Evolutionary conservation across 495 filamentous ascomycete genomes (phyloP).

Genomic region (Hypoxylon lienhwacheense): DNA sequence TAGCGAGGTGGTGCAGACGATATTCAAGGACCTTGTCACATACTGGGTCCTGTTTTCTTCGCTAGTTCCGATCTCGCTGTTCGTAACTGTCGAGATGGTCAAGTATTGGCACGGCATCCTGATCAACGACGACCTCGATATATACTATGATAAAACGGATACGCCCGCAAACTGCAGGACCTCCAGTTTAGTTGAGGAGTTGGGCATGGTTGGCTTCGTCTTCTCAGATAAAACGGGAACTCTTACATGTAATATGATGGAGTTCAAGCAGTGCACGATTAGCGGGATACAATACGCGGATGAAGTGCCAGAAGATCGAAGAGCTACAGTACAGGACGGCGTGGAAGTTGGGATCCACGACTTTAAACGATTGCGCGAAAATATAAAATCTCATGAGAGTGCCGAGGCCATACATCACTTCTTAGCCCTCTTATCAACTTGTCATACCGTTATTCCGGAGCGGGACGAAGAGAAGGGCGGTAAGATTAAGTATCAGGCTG

Average conservation of each 20-base stretch:
- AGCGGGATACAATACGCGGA: constrained; percentile 92
- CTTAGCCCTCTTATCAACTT: constrained; percentile 82
- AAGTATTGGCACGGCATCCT: constrained; percentile 97
- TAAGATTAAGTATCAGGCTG: constrained; percentile 94
- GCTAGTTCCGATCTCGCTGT: constrained; percentile 93
- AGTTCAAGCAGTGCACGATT: constrained; percentile 94
- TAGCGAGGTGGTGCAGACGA: constrained; percentile 67
- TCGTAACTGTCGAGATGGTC: constrained; percentile 96
- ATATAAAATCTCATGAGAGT: constrained; percentile 69
- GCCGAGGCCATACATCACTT: constrained; percentile 83
- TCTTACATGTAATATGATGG: constrained; percentile 99
- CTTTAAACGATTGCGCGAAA: constrained; percentile 75
- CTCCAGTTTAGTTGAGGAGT: constrained; percentile 92
- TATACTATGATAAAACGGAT: constrained; percentile 95
- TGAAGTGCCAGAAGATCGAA: constrained; percentile 87
- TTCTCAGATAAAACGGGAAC: constrained; percentile 99
- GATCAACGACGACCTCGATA: constrained; percentile 96
- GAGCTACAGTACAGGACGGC: constrained; percentile 74
- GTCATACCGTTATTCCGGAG: constrained; percentile 98
- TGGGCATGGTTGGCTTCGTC: constrained; percentile 98
- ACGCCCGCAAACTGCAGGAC: constrained; percentile 95
- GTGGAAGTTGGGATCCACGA: constrained; percentile 82
- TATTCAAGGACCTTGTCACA: constrained; percentile 93
- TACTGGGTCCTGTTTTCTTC: constrained; percentile 99
- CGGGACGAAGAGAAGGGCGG: constrained; percentile 70